Evolutionary conservation across 2,329 filamentous ascomycete species (phyloP), one percentile per base, ranked within the genome.

Genomic region (Colletotrichum neosansevieriae): DNA sequence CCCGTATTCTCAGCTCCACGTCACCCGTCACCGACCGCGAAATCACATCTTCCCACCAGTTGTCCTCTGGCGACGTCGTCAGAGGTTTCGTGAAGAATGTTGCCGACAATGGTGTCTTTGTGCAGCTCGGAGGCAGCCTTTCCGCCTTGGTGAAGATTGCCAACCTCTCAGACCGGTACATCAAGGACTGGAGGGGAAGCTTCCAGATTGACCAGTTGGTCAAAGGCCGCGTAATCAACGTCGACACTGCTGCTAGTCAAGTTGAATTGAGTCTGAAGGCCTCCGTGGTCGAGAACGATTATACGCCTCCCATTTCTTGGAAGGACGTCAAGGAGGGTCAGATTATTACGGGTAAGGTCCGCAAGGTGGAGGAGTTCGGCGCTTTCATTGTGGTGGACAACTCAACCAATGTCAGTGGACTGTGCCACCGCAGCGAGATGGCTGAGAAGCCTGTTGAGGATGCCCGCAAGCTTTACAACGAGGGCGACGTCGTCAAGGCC

Each of bases 131-230:
- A 49, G 92, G 93, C 17, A 89, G 91, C 71, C 86, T 97, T 17
- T 92, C 92, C 57, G 94, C 91, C 1, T 91, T 94, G 74, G 92
- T 97, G 54, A 91, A 93, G 73, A 91, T 98, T 60, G 89, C 92
- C 10, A 94, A 98, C 77, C 85, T 99, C 13, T 97, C 94, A 0
- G 96, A 99, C 77, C 87, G 89, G 7, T 99, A 91, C 78, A 82
- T 99, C 74, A 98, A 98, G 79, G 93, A 98, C 70, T 99, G 96
- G 96, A 97, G 97, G 81, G 89, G 92, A 40, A 85, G 91, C 50
- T 98, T 95, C 81, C 90, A 96, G 74, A 83, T 95, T 54, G 94
- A 97, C 74, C 94, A 98, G 79, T 85, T 99, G 6, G 94, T 99
- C 61, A 94, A 92, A 79, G 96, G 94, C 58, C 93, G 95, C 71